Conservation (phyloP, 805 yeast genomes). For the Brettanomyces anomalus region DNA sequence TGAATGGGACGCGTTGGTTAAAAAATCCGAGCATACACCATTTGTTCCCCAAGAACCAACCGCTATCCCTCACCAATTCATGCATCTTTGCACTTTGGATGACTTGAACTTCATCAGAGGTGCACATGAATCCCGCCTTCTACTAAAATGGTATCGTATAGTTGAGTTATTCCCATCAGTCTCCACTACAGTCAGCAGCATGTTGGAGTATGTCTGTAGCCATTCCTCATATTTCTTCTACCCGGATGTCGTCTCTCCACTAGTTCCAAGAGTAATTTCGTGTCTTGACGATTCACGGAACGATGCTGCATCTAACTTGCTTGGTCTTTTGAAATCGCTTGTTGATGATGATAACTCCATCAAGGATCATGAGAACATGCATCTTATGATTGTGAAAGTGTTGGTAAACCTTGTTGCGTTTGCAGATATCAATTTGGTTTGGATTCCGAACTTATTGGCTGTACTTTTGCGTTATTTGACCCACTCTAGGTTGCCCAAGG, state of each 20-base stretch:
- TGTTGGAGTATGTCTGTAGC: conserved; percentile 28
- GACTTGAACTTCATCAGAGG: conserved; percentile 33
- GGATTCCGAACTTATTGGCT: conserved; percentile 51
- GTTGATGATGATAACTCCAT: conserved; percentile 28
- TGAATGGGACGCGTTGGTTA: conserved; percentile 14
- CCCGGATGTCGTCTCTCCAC: conserved; percentile 27
- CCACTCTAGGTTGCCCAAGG: conserved; percentile 40
- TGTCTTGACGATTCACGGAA: not conserved
- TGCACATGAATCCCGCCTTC: conserved; percentile 27
- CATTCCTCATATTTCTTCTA: conserved; percentile 25
- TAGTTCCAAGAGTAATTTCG: not conserved
- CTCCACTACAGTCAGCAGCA: conserved; percentile 27
- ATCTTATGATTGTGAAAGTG: conserved; percentile 16
- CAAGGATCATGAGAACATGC: conserved; percentile 28
- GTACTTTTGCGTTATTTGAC: conserved; percentile 49
- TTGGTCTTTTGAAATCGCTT: conserved; percentile 35
- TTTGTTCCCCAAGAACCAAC: too few species aligned
- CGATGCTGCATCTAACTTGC: conserved; percentile 26
- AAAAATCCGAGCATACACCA: conserved; percentile 10
- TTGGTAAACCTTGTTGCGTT: conserved; percentile 29
- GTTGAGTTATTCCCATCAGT: conserved; percentile 34
- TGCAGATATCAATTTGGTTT: conserved; percentile 34
- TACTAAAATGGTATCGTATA: conserved; percentile 34
- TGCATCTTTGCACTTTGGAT: conserved; percentile 25
- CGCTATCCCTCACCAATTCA: conserved; percentile 31